These are phyloP conservation scores for Coemansia aciculifera DNA, from an alignment of 192 early-diverging fungal genomes.

Conservation along the genomic window DNA sequence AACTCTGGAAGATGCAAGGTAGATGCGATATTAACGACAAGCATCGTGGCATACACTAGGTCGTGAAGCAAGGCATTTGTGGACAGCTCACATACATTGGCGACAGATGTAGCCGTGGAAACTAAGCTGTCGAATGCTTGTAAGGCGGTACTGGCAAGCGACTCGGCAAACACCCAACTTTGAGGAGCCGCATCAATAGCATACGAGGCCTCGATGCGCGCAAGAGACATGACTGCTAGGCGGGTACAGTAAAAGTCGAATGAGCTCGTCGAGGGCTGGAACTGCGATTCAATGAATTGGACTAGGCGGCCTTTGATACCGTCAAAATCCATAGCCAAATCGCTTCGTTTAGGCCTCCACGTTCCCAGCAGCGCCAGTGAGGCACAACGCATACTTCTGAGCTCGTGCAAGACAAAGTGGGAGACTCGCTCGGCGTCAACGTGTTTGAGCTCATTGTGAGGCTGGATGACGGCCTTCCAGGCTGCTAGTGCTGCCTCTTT, in stretches of 20 bases:
- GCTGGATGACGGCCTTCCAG: slow-evolving; percentile 37
- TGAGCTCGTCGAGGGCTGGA: not conserved
- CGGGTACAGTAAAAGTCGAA: slow-evolving; percentile 18
- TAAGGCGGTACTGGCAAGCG: not conserved
- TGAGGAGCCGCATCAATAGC: not conserved
- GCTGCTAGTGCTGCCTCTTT: slow-evolving; percentile 32
- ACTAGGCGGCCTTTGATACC: slow-evolving; percentile 24
- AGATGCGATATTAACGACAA: slow-evolving; percentile 28
- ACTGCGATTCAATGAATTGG: slow-evolving; percentile 7
- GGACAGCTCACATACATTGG: not conserved
- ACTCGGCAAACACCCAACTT: slow-evolving; percentile 34
- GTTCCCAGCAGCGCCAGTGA: slow-evolving; percentile 34
- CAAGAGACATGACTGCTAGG: slow-evolving; percentile 27
- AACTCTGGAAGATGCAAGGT: slow-evolving; percentile 2
- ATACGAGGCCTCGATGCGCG: slow-evolving; percentile 23
- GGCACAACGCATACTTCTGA: slow-evolving; percentile 14
- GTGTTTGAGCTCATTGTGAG: slow-evolving; percentile 38
- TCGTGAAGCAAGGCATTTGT: not conserved
- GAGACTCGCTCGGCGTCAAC: slow-evolving; percentile 39
- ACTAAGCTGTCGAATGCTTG: not conserved
- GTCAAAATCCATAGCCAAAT: not conserved
- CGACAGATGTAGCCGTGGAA: not conserved
- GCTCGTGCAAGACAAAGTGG: slow-evolving; percentile 14
- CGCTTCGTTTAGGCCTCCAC: slow-evolving; percentile 18
- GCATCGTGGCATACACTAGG: slow-evolving; percentile 28